Percentiles rank a stretch among this genome's conserved stretches.
phyloP scores from a whole-genome alignment of 805 yeast genomes.

The Schwanniomyces polymorphus region DNA sequence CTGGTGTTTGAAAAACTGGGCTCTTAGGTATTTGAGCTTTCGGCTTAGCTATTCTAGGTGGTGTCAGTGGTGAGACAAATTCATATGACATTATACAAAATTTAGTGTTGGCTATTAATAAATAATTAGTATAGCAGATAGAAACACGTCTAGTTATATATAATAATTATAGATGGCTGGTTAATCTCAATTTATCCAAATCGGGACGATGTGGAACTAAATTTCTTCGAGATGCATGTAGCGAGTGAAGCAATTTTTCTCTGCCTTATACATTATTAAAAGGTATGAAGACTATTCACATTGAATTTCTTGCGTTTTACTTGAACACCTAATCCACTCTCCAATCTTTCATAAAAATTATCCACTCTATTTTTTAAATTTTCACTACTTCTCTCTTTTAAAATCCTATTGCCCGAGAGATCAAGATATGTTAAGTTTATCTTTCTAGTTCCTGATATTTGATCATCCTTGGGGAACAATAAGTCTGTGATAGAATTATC shows the following conservation, averaged over 20 bases:
- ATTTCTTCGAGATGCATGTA: not conserved
- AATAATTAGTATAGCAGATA: not conserved
- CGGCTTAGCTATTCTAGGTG: slow-evolving; percentile 9
- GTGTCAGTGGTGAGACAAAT: slow-evolving; percentile 10
- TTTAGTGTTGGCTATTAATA: not conserved
- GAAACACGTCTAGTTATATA: slow-evolving; percentile 1
- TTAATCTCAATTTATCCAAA: slow-evolving; percentile 1
- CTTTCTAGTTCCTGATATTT: not conserved
- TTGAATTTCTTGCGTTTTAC: slow-evolving; percentile 21
- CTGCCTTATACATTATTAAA: slow-evolving; percentile 5
- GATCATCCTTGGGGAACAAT: slow-evolving; percentile 4
- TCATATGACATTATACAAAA: slow-evolving; percentile 5
- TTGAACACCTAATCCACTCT: slow-evolving; percentile 16
- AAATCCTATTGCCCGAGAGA: slow-evolving; percentile 17
- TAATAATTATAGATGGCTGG: slow-evolving; percentile 4
- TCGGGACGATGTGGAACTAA: not conserved
- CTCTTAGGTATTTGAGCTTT: not conserved
- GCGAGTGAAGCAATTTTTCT: not conserved
- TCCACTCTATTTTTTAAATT: slow-evolving; percentile 12
- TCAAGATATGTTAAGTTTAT: slow-evolving; percentile 13
- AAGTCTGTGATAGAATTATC: slow-evolving; percentile 16
- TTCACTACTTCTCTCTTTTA: slow-evolving; percentile 8
- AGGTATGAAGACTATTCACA: slow-evolving; percentile 25
- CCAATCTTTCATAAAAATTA: slow-evolving; percentile 23
- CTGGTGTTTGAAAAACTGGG: slow-evolving; percentile 7